Evolutionary conservation across 495 filamentous ascomycete genomes (phyloP).

Genomic region (Bombardia bombarda): DNA sequence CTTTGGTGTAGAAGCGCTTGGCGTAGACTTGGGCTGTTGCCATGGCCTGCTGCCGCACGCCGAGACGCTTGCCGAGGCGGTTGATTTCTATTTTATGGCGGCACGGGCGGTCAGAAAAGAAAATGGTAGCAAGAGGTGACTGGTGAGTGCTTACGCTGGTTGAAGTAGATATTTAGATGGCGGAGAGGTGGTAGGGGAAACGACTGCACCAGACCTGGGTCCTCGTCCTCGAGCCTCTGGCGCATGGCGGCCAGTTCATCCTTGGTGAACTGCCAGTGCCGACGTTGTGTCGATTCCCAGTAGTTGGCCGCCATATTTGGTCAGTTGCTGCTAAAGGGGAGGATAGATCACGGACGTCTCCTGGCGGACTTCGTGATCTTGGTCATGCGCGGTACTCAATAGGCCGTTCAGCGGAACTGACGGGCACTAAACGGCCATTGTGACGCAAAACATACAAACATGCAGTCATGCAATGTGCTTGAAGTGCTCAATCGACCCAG

Average conservation of each 20-base stretch:
- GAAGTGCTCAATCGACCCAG: no score
- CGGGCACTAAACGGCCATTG: no score
- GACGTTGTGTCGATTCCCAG: constrained; percentile 89
- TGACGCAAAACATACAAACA: no score
- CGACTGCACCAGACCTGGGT: constrained; percentile 59
- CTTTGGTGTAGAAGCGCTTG: constrained; percentile 85
- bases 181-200: constrained; percentile 76
- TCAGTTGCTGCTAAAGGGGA: neutral
- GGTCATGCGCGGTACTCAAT: no score
- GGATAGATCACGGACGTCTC: neutral
- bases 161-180: constrained; percentile 85
- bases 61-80: constrained; percentile 70
- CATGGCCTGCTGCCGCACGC: constrained; percentile 81
- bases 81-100: constrained; percentile 62
- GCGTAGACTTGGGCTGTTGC: constrained; percentile 94
- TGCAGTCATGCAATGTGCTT: no score
- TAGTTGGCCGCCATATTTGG: constrained; percentile 83
- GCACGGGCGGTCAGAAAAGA: neutral
- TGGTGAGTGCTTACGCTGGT: constrained; percentile 55
- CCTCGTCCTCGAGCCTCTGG: constrained; percentile 61
- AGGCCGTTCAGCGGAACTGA: no score
- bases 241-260: constrained; percentile 67
- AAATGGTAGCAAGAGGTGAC: neutral
- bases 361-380: neutral
- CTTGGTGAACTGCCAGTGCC: constrained; percentile 83